phyloP scores from a whole-genome alignment of 2,329 filamentous ascomycete genomes.

The Cytospora schulzeri region DNA sequence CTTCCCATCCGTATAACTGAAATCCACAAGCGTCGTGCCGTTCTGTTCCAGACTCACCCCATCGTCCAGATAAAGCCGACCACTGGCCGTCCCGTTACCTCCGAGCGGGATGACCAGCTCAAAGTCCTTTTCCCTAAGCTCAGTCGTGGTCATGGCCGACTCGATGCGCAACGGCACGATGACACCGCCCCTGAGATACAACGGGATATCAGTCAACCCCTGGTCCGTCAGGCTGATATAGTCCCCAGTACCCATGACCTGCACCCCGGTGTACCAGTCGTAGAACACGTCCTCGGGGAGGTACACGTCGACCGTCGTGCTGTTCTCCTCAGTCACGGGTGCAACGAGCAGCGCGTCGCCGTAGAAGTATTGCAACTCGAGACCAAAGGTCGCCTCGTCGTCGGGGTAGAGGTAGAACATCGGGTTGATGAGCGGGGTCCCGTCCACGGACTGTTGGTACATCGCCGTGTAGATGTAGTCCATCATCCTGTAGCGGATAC shows the following conservation, averaged over 20 bases:
- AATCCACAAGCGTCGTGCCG: constrained; percentile 58
- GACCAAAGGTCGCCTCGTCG: constrained; percentile 43
- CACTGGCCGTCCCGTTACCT: constrained; percentile 62
- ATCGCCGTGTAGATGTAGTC: constrained; percentile 77
- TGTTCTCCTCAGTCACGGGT: constrained; percentile 48
- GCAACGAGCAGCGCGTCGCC: constrained; percentile 48
- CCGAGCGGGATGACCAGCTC: constrained; percentile 70
- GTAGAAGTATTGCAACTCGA: constrained; percentile 52
- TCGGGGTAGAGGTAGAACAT: constrained; percentile 68
- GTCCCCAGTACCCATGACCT: constrained; percentile 44
- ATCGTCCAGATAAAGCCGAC: constrained; percentile 76
- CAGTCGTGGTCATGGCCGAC: constrained; percentile 64
- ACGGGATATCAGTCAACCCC: constrained; percentile 58
- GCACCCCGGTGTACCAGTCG: constrained; percentile 52
- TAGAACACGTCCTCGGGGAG: constrained; percentile 52
- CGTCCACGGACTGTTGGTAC: constrained; percentile 60
- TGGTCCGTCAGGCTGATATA: constrained; percentile 44
- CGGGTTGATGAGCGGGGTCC: constrained; percentile 67
- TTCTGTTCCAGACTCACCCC: constrained; percentile 67
- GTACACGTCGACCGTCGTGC: constrained; percentile 48
- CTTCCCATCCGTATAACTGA: constrained; percentile 57
- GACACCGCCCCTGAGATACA: constrained; percentile 66
- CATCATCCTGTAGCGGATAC: constrained; percentile 68
- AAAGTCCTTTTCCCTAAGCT: constrained; percentile 67
- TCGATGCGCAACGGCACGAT: constrained; percentile 63